phyloP scores from a whole-genome alignment of 495 filamentous ascomycete species.

The Daldinia vernicosa region DNA sequence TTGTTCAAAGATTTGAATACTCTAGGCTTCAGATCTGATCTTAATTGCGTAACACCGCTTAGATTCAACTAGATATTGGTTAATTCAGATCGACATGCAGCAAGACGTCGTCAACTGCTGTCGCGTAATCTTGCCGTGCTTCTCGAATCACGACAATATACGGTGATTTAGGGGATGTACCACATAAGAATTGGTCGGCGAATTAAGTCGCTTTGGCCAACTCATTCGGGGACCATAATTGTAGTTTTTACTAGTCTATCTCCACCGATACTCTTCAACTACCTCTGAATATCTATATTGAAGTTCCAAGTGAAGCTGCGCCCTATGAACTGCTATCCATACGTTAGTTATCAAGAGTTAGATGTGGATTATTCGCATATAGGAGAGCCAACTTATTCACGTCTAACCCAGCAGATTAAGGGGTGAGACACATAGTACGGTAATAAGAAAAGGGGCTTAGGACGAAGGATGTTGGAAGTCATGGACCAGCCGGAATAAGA shows the following conservation, averaged over 20 bases:
- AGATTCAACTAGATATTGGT: neutral
- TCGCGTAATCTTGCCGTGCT: neutral
- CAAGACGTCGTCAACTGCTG: neutral
- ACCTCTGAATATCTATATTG: neutral
- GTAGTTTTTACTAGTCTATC: too few relatives aligned
- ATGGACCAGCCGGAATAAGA: neutral
- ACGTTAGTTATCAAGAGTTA: neutral
- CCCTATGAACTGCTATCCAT: neutral
- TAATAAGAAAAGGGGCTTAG: neutral
- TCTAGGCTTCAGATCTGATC: neutral
- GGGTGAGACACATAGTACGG: neutral
- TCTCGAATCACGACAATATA: neutral
- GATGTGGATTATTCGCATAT: neutral
- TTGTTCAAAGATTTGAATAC: neutral
- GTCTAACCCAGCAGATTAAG: neutral
- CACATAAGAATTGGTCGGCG: neutral
- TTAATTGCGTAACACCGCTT: neutral
- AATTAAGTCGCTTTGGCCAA: neutral
- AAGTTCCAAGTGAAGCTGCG: neutral
- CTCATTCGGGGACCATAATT: neutral
- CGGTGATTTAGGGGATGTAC: neutral
- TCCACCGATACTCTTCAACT: too few relatives aligned
- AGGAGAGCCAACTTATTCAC: neutral
- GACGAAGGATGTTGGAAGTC: neutral
- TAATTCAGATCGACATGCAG: neutral